These are phyloP conservation scores for Podaxis pistillaris DNA, from an alignment of 768 basidiomycete genomes.

Conservation along the genomic window DNA sequence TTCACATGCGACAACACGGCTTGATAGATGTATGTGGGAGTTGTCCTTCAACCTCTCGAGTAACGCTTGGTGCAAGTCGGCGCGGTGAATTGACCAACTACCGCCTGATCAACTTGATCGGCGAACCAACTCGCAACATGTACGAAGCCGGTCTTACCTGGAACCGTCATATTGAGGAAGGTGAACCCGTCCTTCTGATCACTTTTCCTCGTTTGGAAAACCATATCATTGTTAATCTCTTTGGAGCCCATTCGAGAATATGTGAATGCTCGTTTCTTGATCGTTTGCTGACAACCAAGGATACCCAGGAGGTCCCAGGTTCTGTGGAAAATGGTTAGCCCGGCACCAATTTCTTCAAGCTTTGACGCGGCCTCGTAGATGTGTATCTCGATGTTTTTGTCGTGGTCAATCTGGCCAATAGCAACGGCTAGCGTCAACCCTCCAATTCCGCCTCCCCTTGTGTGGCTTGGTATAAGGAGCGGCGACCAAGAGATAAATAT, in stretches of 20 bases:
- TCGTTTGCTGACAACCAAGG: slow-evolving; percentile 20
- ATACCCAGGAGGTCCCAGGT: slow-evolving; percentile 28
- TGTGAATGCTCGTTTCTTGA: slow-evolving; percentile 9
- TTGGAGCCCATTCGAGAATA: not conserved
- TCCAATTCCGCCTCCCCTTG: slow-evolving; percentile 30
- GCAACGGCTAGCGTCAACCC: slow-evolving; percentile 27
- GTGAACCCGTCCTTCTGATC: slow-evolving; percentile 27
- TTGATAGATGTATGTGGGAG: slow-evolving; percentile 35
- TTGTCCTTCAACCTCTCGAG: slow-evolving; percentile 35
- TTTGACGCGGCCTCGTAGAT: slow-evolving; percentile 38
- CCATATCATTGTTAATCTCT: slow-evolving; percentile 7
- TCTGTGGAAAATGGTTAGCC: slow-evolving; percentile 31
- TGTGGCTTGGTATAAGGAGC: not conserved
- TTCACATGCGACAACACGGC: slow-evolving; percentile 40
- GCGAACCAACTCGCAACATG: not conserved
- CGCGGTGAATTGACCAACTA: slow-evolving; percentile 41
- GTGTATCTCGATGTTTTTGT: slow-evolving; percentile 28
- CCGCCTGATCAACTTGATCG: not conserved
- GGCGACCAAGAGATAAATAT: not conserved
- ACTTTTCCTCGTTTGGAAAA: slow-evolving; percentile 30
- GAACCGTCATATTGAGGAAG: slow-evolving; percentile 26
- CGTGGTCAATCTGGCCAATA: slow-evolving; percentile 24
- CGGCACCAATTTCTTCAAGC: slow-evolving; percentile 37
- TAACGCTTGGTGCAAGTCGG: slow-evolving; percentile 46
- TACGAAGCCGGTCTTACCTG: slow-evolving; percentile 20